Conservation (phyloP, 2,329 filamentous ascomycete species). For the Aulographum hederae region DNA sequence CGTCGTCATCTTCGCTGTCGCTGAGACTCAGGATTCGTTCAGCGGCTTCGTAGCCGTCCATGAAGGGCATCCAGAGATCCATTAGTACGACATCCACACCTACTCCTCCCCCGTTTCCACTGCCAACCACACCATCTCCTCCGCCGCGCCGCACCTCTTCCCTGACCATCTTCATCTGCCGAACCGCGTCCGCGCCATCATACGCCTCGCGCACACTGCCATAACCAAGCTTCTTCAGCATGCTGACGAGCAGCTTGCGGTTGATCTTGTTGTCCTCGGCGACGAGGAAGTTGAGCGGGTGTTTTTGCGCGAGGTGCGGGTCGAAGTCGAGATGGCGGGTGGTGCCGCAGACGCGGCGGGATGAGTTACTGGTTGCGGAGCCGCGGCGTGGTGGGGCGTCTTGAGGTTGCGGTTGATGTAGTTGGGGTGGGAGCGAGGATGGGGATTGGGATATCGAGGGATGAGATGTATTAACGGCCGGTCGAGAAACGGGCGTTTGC, state of each 20-base stretch:
- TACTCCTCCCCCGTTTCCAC: conserved; percentile 8
- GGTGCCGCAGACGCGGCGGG: neutral
- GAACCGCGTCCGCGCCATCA: conserved; percentile 49
- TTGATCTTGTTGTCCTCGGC: conserved; percentile 61
- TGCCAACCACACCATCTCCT: conserved; percentile 4
- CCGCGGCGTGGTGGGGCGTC: neutral
- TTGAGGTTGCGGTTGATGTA: neutral
- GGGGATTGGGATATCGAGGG: neutral
- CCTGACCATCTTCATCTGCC: conserved; percentile 32
- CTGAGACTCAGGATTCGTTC: conserved; percentile 40
- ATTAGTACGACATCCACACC: conserved; percentile 48
- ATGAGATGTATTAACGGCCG: neutral
- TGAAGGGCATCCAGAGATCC: conserved; percentile 62
- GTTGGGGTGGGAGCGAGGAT: neutral
- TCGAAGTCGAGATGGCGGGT: conserved; percentile 24
- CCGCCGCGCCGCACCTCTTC: conserved; percentile 7
- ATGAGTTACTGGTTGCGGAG: neutral
- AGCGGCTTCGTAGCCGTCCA: conserved; percentile 55
- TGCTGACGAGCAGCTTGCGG: conserved; percentile 45
- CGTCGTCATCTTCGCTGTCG: conserved; percentile 8
- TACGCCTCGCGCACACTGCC: conserved; percentile 42
- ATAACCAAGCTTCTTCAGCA: conserved; percentile 51
- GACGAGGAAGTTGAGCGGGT: conserved; percentile 49
- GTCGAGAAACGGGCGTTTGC: neutral
- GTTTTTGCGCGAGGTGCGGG: conserved; percentile 36